phyloP scores from a whole-genome alignment of 148 eudicot species.

The Nyssa sinensis region DNA sequence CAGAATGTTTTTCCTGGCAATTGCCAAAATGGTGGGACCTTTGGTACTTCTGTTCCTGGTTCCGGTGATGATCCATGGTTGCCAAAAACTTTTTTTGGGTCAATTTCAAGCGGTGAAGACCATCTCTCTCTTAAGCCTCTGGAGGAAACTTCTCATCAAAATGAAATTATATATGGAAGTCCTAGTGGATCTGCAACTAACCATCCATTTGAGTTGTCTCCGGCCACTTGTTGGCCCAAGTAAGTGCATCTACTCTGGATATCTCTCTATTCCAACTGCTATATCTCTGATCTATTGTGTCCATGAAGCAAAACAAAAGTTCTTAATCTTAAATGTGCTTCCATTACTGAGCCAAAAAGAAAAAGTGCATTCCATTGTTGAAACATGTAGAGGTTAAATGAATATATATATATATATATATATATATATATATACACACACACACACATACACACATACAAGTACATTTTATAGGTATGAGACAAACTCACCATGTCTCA shows the following conservation, averaged over 20 bases:
- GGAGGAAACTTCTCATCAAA: slow-evolving; percentile 49
- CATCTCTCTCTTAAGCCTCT: slow-evolving; percentile 39
- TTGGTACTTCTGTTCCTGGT: slow-evolving; percentile 41
- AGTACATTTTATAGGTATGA: too few relatives aligned
- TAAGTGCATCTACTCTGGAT: slow-evolving; percentile 40
- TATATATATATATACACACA: too few relatives aligned
- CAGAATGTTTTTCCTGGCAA: slow-evolving; percentile 41
- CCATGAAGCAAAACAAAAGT: not conserved
- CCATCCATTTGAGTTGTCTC: slow-evolving; percentile 50
- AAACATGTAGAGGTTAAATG: not conserved
- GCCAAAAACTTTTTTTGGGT: slow-evolving; percentile 45
- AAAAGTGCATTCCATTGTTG: not conserved
- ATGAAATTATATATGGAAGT: slow-evolving; percentile 50
- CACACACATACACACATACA: too few relatives aligned
- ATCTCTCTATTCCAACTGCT: not conserved
- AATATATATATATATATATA: too few relatives aligned
- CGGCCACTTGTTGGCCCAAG: slow-evolving; percentile 70
- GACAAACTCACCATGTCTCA: too few relatives aligned
- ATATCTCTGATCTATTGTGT: not conserved
- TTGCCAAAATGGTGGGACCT: slow-evolving; percentile 44
- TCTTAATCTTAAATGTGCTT: too few relatives aligned
- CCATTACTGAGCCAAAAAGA: too few relatives aligned
- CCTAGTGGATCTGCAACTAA: slow-evolving; percentile 42
- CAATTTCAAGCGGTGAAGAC: slow-evolving; percentile 39
- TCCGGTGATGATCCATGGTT: slow-evolving; percentile 71